phyloP scores from a whole-genome alignment of 805 yeast species.

The Brettanomyces nanus region DNA sequence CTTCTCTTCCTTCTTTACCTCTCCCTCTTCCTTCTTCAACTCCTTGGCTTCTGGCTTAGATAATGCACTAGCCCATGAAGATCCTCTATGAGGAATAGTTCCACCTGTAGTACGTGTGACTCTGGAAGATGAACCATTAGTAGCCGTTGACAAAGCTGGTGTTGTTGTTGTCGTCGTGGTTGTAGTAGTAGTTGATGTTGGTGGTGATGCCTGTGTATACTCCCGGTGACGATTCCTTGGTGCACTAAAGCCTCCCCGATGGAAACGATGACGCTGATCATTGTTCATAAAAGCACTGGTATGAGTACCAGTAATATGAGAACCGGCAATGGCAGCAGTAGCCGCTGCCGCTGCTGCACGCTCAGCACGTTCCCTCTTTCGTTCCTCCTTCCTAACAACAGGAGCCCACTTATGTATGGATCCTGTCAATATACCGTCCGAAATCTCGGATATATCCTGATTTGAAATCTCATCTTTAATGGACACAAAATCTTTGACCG shows the following conservation, averaged over 20 bases:
- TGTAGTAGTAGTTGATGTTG: background rate
- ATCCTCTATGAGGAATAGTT: slow-evolving; percentile 15
- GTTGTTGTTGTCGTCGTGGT: background rate
- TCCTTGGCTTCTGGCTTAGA: slow-evolving; percentile 6
- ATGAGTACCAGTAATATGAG: too few relatives aligned
- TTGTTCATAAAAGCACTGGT: too few relatives aligned
- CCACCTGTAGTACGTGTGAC: slow-evolving; percentile 7
- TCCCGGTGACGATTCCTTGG: too few relatives aligned
- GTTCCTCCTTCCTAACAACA: slow-evolving; percentile 63
- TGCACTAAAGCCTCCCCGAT: too few relatives aligned
- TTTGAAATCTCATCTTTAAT: slow-evolving; percentile 62
- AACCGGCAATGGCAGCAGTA: too few relatives aligned
- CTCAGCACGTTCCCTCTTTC: slow-evolving; percentile 26
- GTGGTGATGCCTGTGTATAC: too few relatives aligned
- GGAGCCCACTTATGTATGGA: slow-evolving; percentile 92
- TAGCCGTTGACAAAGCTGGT: background rate
- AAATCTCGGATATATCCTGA: slow-evolving; percentile 68
- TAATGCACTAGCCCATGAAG: slow-evolving; percentile 29
- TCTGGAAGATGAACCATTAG: background rate
- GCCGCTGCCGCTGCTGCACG: slow-evolving; percentile 1
- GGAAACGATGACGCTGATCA: background rate
- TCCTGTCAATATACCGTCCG: slow-evolving; percentile 84
- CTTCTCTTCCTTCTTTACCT: background rate
- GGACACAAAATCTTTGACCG: slow-evolving; percentile 68
- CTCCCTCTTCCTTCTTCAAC: slow-evolving; percentile 9